Evolutionary conservation across 495 filamentous ascomycete species (phyloP), one percentile per base, ranked within the genome.

Genomic region (Lophiotrema nucula): DNA sequence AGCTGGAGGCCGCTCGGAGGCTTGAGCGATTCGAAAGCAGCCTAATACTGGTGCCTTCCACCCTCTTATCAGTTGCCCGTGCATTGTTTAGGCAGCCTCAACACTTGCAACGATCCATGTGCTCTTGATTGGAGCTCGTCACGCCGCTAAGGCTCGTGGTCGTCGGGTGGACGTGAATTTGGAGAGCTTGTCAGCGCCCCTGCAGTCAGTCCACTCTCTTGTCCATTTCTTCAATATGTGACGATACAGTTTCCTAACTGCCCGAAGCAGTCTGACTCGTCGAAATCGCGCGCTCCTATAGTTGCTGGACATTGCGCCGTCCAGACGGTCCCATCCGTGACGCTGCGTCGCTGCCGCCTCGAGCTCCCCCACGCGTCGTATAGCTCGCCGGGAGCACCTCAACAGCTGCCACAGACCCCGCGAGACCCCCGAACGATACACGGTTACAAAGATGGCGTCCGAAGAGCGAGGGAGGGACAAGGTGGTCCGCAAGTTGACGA

Each of bases 401-500:
- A n/a, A n/a, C n/a, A n/a, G n/a, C n/a, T n/a, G n/a, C n/a, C n/a
- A n/a, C n/a, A n/a, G n/a, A n/a, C n/a, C n/a, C n/a, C n/a, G n/a
- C n/a, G n/a, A n/a, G n/a, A n/a, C n/a, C n/a, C n/a, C n/a, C n/a
- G n/a, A n/a, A n/a, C n/a, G n/a, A n/a, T n/a, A n/a, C n/a, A n/a
- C n/a, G n/a, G n/a, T n/a, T n/a, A 28, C 25, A 47, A 66, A 46
- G 4, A 78, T 78, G 75, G 60, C 70, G 31, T 64, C 71, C 19
- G 70, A 77, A 55, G 66, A 72, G 41, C 60, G 73, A 27, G 42
- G 62, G 18, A 62, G 74, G 50, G 69, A 70, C 57, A 64, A 66
- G 37, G 49, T 72, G 19, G 66, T 67, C 44, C 71, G 81, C 41
- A 85, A 81, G 70, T 71, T 86, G 49, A 79, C 79, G n/a, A 85